Evolutionary conservation across 495 filamentous ascomycete genomes (phyloP), one percentile per base, ranked within the genome.

Genomic region (Tuber umbilicatum): DNA sequence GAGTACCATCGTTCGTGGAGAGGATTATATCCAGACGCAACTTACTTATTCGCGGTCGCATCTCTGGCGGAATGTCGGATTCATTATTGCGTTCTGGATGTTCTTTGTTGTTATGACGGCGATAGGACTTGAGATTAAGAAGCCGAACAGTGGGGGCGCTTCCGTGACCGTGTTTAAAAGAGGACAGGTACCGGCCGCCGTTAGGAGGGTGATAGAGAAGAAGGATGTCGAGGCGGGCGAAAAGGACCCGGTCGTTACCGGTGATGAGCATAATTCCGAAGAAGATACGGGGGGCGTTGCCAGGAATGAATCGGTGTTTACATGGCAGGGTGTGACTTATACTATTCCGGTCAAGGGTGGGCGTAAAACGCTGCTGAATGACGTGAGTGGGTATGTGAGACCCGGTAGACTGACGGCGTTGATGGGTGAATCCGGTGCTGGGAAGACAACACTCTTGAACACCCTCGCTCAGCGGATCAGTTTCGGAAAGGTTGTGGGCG

Each of bases 281-380:
- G 71, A 82, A 10, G 74, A 80, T 9, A 83, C 86, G 5, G 80
- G 84, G 68, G 84, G 78, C 14, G 86, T 91, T 70, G 87, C 88
- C 2, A 85, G 85, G 73, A 91, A 89, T 70, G 87, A 88, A 19
- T 86, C 82, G n/a, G 83, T 96, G 39, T 90, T 96, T 77, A 94
- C 92, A 0, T 96, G 90, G 89, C 89, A 91, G 76, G 85, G 91
- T 75, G 88, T 97, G 55, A 90, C 89, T 80, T 97, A 95, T 78
- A 89, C 86, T 1, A 91, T 94, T 64, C 89, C 89, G 17, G 87
- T 86, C 79, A 85, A 90, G 47, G 86, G 85, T 45, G 88, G 89
- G 1, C 84, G 90, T 74, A 86, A 86, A 68, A 85, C 86, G 45
- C 81, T 93, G 1, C 82, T 94, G 9, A 83, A 89, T 37, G 84